phyloP scores from a whole-genome alignment of 1,284 basidiomycete species.

The Meira miltonrushii region DNA sequence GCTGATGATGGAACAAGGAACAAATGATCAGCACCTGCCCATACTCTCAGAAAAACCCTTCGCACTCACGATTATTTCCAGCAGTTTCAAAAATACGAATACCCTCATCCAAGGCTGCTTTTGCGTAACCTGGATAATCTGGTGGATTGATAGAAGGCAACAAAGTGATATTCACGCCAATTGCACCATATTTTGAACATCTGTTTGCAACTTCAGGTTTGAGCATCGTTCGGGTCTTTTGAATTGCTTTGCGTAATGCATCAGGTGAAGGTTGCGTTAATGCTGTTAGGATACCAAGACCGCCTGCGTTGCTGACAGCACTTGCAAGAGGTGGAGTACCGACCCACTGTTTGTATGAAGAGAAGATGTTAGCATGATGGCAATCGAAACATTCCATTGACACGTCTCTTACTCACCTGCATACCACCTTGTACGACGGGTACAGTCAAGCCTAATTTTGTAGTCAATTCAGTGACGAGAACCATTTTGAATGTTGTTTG shows the following conservation, averaged over 20 bases:
- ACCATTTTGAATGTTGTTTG: conserved; percentile 21
- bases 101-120: conserved; percentile 80
- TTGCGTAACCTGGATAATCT: conserved; percentile 77
- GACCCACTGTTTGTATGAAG: conserved; percentile 59
- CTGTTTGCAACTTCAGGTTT: conserved; percentile 25
- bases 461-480: conserved; percentile 51
- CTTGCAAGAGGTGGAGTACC: conserved; percentile 68
- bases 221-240: conserved; percentile 60
- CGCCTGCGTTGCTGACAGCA: conserved; percentile 80
- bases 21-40: not conserved
- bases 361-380: not conserved
- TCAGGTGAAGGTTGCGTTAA: conserved; percentile 78
- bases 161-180: conserved; percentile 84
- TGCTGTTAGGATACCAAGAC: conserved; percentile 80
- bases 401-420: conserved; percentile 16
- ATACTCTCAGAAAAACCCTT: not conserved
- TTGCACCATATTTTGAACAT: conserved; percentile 32
- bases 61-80: conserved; percentile 70
- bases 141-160: conserved; percentile 84
- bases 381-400: not conserved
- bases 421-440: conserved; percentile 50
- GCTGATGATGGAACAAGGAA: conserved; percentile 52
- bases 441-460: conserved; percentile 51
- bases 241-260: conserved; percentile 76
- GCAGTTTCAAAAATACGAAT: conserved; percentile 86